Percentiles rank a stretch among this genome's conserved stretches.
Conservation (phyloP, 164 flowering plant species). For the Hamamelis virginiana region DNA sequence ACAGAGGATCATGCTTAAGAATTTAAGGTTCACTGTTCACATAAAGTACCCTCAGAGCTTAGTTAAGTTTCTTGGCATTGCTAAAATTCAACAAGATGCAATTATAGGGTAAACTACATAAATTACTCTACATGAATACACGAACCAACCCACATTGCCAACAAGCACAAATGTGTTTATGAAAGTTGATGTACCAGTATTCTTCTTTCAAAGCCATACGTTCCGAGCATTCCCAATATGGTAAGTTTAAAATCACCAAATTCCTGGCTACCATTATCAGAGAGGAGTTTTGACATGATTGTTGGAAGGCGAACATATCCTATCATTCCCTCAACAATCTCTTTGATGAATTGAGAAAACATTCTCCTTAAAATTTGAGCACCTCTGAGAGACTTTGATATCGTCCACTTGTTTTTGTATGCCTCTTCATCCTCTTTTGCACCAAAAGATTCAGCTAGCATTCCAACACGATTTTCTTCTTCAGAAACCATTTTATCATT, state of each 20-base stretch:
- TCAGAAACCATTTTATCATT: constrained; percentile 24
- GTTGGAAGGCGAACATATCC: constrained; percentile 87
- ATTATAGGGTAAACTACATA: not conserved
- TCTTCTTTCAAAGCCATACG: constrained; percentile 88
- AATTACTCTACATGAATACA: not conserved
- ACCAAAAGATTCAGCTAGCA: constrained; percentile 19
- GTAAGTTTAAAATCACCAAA: constrained; percentile 93
- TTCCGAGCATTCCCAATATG: constrained; percentile 89
- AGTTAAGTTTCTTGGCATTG: not conserved
- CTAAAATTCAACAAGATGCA: not conserved
- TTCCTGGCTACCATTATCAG: constrained; percentile 87
- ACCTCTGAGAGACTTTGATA: constrained; percentile 44
- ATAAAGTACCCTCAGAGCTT: not conserved
- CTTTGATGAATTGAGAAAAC: constrained; percentile 77
- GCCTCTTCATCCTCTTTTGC: constrained; percentile 29
- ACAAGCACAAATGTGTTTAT: not conserved
- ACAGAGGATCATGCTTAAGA: not conserved
- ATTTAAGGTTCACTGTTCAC: not conserved
- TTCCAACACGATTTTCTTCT: constrained; percentile 25
- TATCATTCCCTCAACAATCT: constrained; percentile 95
- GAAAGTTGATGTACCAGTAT: constrained; percentile 63
- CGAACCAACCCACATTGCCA: not conserved
- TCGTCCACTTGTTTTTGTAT: constrained; percentile 45
- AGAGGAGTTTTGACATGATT: constrained; percentile 89
- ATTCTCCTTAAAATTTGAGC: constrained; percentile 58